phyloP scores from a whole-genome alignment of 2,329 filamentous ascomycete genomes.

The Myriosclerotinia curreyana region DNA sequence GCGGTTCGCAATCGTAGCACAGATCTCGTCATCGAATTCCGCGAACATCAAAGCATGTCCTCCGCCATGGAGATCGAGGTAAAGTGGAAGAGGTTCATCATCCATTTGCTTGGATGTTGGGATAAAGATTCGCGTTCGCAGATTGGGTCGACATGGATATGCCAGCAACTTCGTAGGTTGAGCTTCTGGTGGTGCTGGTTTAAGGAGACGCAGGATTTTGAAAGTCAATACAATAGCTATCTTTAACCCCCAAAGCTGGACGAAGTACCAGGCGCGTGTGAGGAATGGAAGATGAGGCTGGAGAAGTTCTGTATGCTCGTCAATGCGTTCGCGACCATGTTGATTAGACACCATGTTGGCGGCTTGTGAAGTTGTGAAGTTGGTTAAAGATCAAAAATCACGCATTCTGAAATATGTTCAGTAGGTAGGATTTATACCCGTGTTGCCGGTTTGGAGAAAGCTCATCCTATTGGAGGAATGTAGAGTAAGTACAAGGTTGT shows the following conservation, averaged over 20 bases:
- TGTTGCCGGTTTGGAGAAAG: not conserved
- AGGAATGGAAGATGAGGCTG: slow-evolving; percentile 19
- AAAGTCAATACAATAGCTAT: slow-evolving; percentile 18
- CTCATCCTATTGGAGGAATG: slow-evolving; percentile 15
- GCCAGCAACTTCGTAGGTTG: slow-evolving; percentile 19
- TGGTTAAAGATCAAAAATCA: not conserved
- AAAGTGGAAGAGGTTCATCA: slow-evolving; percentile 41
- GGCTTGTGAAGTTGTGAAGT: not conserved
- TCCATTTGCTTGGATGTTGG: slow-evolving; percentile 41
- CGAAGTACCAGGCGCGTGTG: slow-evolving; percentile 23
- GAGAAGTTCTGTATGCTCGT: slow-evolving; percentile 5
- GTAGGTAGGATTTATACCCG: not conserved
- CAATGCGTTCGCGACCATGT: not conserved
- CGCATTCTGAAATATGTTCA: slow-evolving; percentile 2
- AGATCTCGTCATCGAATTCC: slow-evolving; percentile 48
- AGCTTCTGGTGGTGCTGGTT: slow-evolving; percentile 14
- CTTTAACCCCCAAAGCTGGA: slow-evolving; percentile 26
- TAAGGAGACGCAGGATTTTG: slow-evolving; percentile 15
- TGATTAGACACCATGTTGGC: slow-evolving; percentile 9
- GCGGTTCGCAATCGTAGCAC: slow-evolving; percentile 43
- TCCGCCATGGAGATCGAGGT: slow-evolving; percentile 53
- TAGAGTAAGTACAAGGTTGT: slow-evolving; percentile 2
- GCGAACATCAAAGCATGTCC: slow-evolving; percentile 48
- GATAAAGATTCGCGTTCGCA: slow-evolving; percentile 42
- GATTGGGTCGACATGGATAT: slow-evolving; percentile 35